Conservation (phyloP, 2,329 filamentous ascomycete genomes). For the Talaromyces piceae region DNA sequence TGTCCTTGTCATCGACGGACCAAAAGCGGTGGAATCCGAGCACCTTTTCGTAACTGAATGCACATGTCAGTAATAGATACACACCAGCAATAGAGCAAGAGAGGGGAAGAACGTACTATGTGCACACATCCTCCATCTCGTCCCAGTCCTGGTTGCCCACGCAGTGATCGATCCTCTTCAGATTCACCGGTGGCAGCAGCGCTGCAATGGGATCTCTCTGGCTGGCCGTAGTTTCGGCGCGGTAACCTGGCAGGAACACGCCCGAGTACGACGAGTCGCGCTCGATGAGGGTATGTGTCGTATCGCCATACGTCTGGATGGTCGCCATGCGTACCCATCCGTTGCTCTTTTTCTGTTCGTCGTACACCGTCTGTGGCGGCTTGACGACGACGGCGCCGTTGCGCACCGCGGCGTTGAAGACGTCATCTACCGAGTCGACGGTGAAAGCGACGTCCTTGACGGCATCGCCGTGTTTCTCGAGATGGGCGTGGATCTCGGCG, state of each 20-base stretch:
- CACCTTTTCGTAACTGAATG: constrained; percentile 67
- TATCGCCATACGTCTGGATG: constrained; percentile 89
- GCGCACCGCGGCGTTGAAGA: constrained; percentile 65
- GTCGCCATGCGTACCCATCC: constrained; percentile 67
- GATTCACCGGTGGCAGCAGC: constrained; percentile 55
- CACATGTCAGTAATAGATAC: not conserved
- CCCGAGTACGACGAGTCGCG: constrained; percentile 59
- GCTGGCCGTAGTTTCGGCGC: constrained; percentile 42
- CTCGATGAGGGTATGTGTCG: constrained; percentile 84
- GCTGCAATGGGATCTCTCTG: constrained; percentile 38
- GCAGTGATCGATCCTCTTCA: constrained; percentile 85
- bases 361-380: constrained; percentile 51
- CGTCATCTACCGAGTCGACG: constrained; percentile 77
- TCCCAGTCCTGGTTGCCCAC: constrained; percentile 96
- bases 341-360: constrained; percentile 34
- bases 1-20: constrained; percentile 88
- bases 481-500: constrained; percentile 69
- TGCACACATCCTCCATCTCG: constrained; percentile 64
- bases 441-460: constrained; percentile 95
- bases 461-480: constrained; percentile 82
- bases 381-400: constrained; percentile 36
- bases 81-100: not conserved
- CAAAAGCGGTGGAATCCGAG: constrained; percentile 96
- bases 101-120: constrained; percentile 42
- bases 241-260: constrained; percentile 76